Evolutionary conservation across 2,329 filamentous ascomycete species (phyloP).

Genomic region (Sporothrix protearum): DNA sequence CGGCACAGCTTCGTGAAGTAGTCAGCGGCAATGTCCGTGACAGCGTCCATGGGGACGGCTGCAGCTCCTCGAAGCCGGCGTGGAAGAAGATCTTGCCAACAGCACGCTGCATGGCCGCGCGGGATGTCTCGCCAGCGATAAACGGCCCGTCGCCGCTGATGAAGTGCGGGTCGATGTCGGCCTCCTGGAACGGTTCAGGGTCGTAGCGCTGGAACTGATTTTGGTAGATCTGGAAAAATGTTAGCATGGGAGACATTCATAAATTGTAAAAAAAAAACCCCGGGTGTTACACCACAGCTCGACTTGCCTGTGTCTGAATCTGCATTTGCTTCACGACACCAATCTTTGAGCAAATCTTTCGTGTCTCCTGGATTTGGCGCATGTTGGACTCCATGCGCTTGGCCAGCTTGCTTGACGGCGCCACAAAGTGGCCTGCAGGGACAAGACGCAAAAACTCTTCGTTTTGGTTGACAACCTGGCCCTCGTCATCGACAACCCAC

Average conservation of each 20-base stretch:
- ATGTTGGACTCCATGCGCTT: conserved; percentile 87
- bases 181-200: conserved; percentile 80
- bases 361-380: conserved; percentile 91
- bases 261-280: background rate
- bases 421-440: conserved; percentile 68
- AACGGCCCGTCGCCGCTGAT: conserved; percentile 84
- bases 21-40: conserved; percentile 83
- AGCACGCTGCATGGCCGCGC: conserved; percentile 80
- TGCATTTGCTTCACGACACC: conserved; percentile 99
- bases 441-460: conserved; percentile 80
- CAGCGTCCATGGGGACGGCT: conserved; percentile 85
- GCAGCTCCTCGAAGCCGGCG: conserved; percentile 93
- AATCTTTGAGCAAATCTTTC: conserved; percentile 94
- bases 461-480: conserved; percentile 80
- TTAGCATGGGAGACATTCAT: background rate
- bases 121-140: conserved; percentile 77
- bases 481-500: conserved; percentile 88
- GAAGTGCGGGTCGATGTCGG: conserved; percentile 83
- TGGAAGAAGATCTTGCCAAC: conserved; percentile 95
- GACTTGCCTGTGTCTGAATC: conserved; percentile 92
- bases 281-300: no score
- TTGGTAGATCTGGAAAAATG: conserved; percentile 69
- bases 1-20: conserved; percentile 82
- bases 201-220: conserved; percentile 99
- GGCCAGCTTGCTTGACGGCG: conserved; percentile 69